Base-by-base conservation (phyloP, 2,329 filamentous ascomycete genomes). In the Corniculantispora saksenae region DNA sequence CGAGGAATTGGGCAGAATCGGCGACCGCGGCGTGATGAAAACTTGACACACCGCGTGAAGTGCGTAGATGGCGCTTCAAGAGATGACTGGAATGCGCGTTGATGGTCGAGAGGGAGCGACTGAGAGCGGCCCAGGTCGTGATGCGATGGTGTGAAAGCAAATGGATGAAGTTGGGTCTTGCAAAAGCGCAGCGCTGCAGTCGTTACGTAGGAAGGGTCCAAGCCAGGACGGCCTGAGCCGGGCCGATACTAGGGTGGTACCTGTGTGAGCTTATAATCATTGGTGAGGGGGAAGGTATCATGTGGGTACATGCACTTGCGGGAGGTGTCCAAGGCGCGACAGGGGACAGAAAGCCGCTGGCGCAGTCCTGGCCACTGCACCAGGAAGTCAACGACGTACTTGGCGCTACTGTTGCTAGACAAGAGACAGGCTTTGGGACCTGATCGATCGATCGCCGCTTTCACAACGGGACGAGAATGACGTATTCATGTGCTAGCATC, bases 141-240 rank as follows among this genome's bases (percentile, higher is more conserved):
- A 48, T 48, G 60, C 15, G 48, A 40, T 32, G 29, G 40, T 38
- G 21, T 8, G 27, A 47, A 15, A 27, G 60, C 25, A 47, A 53
- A 40, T 55, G 60, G 60, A 48, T 48, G 25, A 63, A 48, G 60
- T 63, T 56, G 40, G 32, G 51, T 35, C 27, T 27, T 45, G 19
- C n/a, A 43, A 53, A 55, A n/a, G 40, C 47, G n/a, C 50, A 15
- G 45, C 19, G 19, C 15, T 27, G 45, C 45, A n/a, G 57, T 35
- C 8, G 29, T 9, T 53, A 43, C 35, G 48, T 61, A 54, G 50
- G 48, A 32, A 61, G 47, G 58, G 58, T 61, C 58, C 58, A 61
- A 29, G 47, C 19, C 48, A 3, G 17, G 47, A 51, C 48, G 48
- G 47, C 43, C 47, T 29, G 35, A 38, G 29, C 21, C 40, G 43